Base-by-base conservation (phyloP, 2,329 filamentous ascomycete species). In the Berkeleyomyces rouxiae region DNA sequence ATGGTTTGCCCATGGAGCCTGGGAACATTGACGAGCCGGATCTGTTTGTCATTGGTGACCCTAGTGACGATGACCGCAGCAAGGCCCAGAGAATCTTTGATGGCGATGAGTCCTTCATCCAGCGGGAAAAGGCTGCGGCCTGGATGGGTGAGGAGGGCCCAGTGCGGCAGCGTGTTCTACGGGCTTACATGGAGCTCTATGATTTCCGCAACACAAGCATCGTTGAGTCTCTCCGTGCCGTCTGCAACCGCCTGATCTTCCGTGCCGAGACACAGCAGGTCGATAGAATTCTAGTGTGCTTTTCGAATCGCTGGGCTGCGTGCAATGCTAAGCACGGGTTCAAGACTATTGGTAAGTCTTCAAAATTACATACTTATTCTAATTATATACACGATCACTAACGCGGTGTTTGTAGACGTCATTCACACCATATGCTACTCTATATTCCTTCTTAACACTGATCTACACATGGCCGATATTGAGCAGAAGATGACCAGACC, bases 341-440 rank as follows among this genome's bases (percentile, higher is more conserved):
- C 79, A 96, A 93, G 73, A 83, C 87, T 62, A 83, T 79, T 67
- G 89, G 88, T 91, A 78, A 74, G 84, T 73, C 44, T 13, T 44
- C 11, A n/a, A 60, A 9, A 3, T 4, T 23, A 36, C 40, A 36
- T n/a, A 33, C 44, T 43, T 59, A n/a, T 36, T 49, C 58, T 10
- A 58, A 53, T 16, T 49, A 36, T 36, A 10, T n/a, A 51, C n/a
- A 31, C 65, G 10, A 58, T 36, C 68, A 66, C 74, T 75, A 68
- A 78, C 66, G 31, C 10, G 5, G 33, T 10, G 13, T 43, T 33
- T 65, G 58, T 61, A 87, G 92, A 97, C 75, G 87, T 97, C 58
- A 91, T 99, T 16, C 92, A 99, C 72, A 96, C 91, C 33, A 95
- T 97, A 66, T 95, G 90, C 74, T 99, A 97, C 73, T 96, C 93